A percentile compares a stretch with the other conserved stretches of the same genome.
Evolutionary conservation across 192 early-diverging fungal genomes (phyloP).

Genomic region (Coemansia sp.): DNA sequence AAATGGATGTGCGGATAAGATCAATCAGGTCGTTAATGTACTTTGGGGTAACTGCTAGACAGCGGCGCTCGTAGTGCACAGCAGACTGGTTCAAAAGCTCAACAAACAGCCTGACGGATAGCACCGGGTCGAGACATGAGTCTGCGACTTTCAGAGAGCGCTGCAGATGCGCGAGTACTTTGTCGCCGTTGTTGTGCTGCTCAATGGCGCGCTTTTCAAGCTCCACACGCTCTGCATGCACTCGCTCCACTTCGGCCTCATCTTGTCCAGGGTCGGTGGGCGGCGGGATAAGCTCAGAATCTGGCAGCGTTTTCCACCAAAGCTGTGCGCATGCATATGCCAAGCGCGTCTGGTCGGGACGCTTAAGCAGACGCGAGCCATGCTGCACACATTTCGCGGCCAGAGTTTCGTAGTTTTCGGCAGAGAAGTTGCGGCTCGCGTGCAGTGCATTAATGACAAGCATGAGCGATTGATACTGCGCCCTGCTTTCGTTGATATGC

Average conservation of each 20-base stretch:
- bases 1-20: constrained; percentile 77
- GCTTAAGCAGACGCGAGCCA: constrained; percentile 86
- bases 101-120: constrained; percentile 94
- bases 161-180: constrained; percentile 88
- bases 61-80: constrained; percentile 92
- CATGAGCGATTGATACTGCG: constrained; percentile 87
- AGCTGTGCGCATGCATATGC: constrained; percentile 83
- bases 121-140: constrained; percentile 83
- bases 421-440: constrained; percentile 75
- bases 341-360: constrained; percentile 91
- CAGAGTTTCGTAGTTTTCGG: constrained; percentile 94
- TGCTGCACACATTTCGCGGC: constrained; percentile 89
- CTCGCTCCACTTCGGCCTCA: constrained; percentile 35
- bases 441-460: constrained; percentile 86
- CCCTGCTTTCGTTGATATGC: constrained; percentile 86
- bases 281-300: constrained; percentile 49
- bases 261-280: constrained; percentile 53
- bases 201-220: constrained; percentile 57
- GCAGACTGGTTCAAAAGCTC: constrained; percentile 94
- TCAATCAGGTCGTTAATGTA: constrained; percentile 95
- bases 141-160: constrained; percentile 95
- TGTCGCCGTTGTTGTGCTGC: constrained; percentile 82
- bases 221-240: constrained; percentile 48
- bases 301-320: constrained; percentile 78
- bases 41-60: constrained; percentile 87